Evolutionary conservation across 768 basidiomycete species (phyloP), one percentile per base, ranked within the genome.

Genomic region (Amanita fuliginea): DNA sequence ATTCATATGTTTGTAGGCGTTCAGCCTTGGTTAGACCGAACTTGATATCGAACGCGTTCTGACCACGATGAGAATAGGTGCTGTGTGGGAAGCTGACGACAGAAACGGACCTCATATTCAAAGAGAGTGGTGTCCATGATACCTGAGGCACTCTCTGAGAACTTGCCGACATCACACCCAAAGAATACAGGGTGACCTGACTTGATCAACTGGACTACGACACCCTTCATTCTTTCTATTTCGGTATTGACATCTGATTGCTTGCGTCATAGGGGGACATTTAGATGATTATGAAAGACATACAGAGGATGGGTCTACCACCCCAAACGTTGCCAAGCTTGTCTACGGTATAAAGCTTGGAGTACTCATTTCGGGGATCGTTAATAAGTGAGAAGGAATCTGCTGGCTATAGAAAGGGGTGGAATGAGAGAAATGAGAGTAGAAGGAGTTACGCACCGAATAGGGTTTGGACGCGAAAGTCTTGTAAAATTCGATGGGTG

Each of bases 121-220:
- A 81, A 90, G 18, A 94, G 71, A 13, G 75, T 76, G 21, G 80
- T 77, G 60, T 93, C 93, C 92, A 95, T 89, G 55, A 96, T 81
- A 21, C 94, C 95, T 2, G 73, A 63, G 21, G 65, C 56, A 19
- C 71, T 69, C 55, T 88, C 81, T 3, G 83, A 86, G 61, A 80
- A 88, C 60, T 96, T 79, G 32, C 92, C 93, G 40, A 96, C 92
- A 61, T 98, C 95, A 62, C 94, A 96, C 0, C 93, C 95, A 60
- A 97, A 97, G 77, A 95, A 96, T 40, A 94, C 84, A 4, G 93
- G 86, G 34, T 83, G 80, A 35, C 89, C 86, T 21, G 86, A 85
- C 65, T 90, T 90, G 70, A 95, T 78, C 63, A 85, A 73, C 73
- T 82, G 83, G 51, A 97, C 79, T 13, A 95, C 81, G 9, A 78